A percentile compares a stretch with the other conserved stretches of the same genome.
These are phyloP conservation scores for Stephania japonica DNA, from an alignment of 164 flowering plant genomes.

Conservation along the genomic window DNA sequence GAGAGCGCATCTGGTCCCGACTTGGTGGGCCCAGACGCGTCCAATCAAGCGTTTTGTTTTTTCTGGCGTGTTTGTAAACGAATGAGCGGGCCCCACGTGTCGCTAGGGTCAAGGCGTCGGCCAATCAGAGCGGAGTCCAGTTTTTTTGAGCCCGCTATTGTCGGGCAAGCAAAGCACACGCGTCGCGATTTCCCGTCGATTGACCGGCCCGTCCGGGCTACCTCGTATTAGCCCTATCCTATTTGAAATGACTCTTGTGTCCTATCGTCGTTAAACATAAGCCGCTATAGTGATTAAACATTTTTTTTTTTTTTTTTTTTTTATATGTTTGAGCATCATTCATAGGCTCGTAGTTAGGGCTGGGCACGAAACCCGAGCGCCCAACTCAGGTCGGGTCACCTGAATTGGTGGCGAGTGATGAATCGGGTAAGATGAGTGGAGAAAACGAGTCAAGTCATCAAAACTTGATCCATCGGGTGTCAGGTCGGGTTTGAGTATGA, in stretches of 20 bases:
- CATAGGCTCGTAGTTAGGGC: no score
- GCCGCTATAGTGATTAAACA: no score
- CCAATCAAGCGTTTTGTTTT: constrained; percentile 13
- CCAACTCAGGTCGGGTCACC: no score
- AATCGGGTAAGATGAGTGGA: no score
- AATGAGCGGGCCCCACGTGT: constrained; percentile 12
- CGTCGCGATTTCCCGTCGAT: constrained; percentile 5
- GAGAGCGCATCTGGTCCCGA: constrained; percentile 3
- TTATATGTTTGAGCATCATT: no score
- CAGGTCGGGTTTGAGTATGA: no score
- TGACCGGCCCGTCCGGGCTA: constrained; percentile 14
- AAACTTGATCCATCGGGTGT: no score
- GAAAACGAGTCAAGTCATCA: no score
- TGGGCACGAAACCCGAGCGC: no score
- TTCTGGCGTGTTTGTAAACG: constrained; percentile 18
- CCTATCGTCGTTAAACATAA: neutral
- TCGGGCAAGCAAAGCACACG: constrained; percentile 15
- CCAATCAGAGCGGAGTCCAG: constrained; percentile 14
- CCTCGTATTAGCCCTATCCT: constrained; percentile 9
- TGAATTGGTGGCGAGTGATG: no score
- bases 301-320: no score
- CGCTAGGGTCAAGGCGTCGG: constrained; percentile 11
- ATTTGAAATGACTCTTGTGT: constrained; percentile 2
- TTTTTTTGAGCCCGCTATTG: constrained; percentile 18
- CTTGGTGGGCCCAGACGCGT: constrained; percentile 15